Base-by-base conservation (phyloP, 495 filamentous ascomycete genomes). In the Echria macrotheca region DNA sequence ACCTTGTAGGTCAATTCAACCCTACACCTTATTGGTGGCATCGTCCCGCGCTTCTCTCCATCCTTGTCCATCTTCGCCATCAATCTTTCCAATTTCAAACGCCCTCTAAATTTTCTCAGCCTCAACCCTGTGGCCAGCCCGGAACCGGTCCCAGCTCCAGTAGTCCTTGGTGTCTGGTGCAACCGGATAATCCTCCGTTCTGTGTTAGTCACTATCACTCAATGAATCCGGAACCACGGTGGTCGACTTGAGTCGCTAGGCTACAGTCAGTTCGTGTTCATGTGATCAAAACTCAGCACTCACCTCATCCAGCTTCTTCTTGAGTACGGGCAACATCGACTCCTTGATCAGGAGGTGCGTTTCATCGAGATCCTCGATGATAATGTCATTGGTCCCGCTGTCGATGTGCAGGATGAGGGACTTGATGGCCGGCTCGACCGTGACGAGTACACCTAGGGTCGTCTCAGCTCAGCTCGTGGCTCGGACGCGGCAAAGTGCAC, bases 351-450 rank as follows among this genome's bases (percentile, higher is more conserved):
- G 75, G 2, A 90, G 69, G 32, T 80, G 80, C 47, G 81, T 73
- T 56, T 89, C 86, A 58, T 88, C 86, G 1, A 89, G 68, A 38
- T 88, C 85, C 60, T 88, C 85, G 38, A 81, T 77, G 35, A 81
- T 74, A 53, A 73, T 73, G 33, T 76, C 73, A 53, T 79, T 67
- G 36, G 68, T 62, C 10, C 69, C 61, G 70, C 71, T 65, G 64
- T 86, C 65, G 64, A 86, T 71, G 59, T 77, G 73, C 61, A 83
- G 38, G 65, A 85, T 75, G 60, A 79, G 78, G 47, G 77, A 73
- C 60, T 75, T 77, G 67, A 78, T 77, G 35, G 68, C 74, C 22
- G 72, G 75, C 59, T 90, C 86, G 68, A 85, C 88, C 63, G 86
- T 77, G 55, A 90, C 79, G 46, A 90, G 72, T 32, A 87, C 80